Evolutionary conservation across 257 asterid genomes (phyloP).

Genomic region (Paraleonurus japonicus): DNA sequence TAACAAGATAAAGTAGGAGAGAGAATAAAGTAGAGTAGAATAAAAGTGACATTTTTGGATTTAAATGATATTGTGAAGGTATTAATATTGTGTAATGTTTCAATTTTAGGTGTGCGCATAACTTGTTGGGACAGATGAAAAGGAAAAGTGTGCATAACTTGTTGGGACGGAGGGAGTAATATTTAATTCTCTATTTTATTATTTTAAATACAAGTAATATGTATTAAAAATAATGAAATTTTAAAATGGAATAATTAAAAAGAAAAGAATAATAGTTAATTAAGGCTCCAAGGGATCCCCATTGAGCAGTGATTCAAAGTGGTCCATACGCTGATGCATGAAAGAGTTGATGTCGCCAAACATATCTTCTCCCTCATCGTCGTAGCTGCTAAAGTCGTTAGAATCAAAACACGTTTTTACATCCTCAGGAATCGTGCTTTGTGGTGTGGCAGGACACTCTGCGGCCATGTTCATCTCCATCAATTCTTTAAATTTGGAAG

Average conservation of each 20-base stretch:
- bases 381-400: conserved; percentile 35
- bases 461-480: conserved; percentile 71
- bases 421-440: conserved; percentile 39
- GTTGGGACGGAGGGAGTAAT: no score
- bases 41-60: no score
- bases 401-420: conserved; percentile 42
- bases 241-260: neutral
- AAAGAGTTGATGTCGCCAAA: conserved; percentile 63
- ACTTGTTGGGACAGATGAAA: no score
- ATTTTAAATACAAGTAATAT: no score
- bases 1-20: no score
- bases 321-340: conserved; percentile 49
- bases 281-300: conserved; percentile 23
- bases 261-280: neutral
- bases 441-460: conserved; percentile 32
- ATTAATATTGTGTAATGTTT: no score
- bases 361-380: conserved; percentile 49
- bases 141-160: no score
- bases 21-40: no score
- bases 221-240: no score
- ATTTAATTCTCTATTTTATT: no score
- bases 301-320: conserved; percentile 43
- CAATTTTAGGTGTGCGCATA: no score
- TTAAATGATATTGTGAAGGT: no score
- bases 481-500: conserved; percentile 78